Evolutionary conservation across 257 asterid species (phyloP), one percentile per base, ranked within the genome.

Genomic region (Leptodermis oblonga): DNA sequence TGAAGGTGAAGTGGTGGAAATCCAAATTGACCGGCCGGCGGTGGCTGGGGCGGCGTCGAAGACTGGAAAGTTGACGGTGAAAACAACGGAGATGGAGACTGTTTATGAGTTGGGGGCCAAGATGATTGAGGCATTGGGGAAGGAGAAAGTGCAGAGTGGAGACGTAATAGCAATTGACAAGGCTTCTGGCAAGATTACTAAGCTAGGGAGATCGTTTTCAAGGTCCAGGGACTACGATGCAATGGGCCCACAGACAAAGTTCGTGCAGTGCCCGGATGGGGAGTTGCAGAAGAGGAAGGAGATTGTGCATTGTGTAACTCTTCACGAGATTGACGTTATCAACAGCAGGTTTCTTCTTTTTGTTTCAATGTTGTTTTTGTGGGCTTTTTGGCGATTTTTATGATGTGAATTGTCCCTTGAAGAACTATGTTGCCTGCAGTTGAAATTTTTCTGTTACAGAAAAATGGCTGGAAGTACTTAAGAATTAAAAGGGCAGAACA

Each of bases 241-340:
- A 5, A 81, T 88, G 95, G 97, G 97, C 52, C 90, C 98, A 0
- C 97, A 88, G 69, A 90, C 97, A 0, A 92, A 90, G 85, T 92
- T 92, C 51, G 97, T 92, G 78, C 95, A 92, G 80, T 92, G 97
- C 78, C 98, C 97, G 0, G 97, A 90, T 55, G 97, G 97, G n/a
- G 98, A 92, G 83, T 72, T 92, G 83, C 97, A 92, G 87, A 92
- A 90, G 90, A 74, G 98, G 83, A 92, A 90, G 84, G 98, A 92
- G 78, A 87, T 92, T 53, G 94, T 92, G 81, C 98, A 92, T 83
- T 92, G 96, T 10, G 95, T 90, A 12, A 88, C 90, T 0, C 93
- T 92, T 41, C 98, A 92, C 39, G 97, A 92, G 82, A 92, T 88
- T 6, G 97, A 92, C 77, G 98, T 92, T 34, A 90, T 92, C 77